These are phyloP conservation scores for Boechera stricta DNA, from an alignment of 345 rosid genomes.

Conservation along the genomic window DNA sequence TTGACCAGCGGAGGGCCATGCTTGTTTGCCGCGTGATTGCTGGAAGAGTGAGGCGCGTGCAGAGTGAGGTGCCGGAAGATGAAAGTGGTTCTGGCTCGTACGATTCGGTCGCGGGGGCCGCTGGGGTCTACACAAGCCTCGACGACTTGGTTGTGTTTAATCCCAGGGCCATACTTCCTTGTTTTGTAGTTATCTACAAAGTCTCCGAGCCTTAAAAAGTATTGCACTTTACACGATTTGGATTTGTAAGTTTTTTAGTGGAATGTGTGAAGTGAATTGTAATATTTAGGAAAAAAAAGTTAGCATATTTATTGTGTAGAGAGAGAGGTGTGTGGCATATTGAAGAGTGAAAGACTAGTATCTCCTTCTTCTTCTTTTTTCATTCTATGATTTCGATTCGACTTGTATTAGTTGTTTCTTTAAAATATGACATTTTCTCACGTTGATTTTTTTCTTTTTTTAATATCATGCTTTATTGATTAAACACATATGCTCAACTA, in stretches of 20 bases:
- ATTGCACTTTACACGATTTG: slow-evolving; percentile 1
- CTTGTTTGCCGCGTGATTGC: slow-evolving; percentile 87
- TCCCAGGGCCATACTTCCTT: slow-evolving; percentile 78
- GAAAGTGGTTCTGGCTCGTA: slow-evolving; percentile 48
- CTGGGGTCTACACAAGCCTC: slow-evolving; percentile 64
- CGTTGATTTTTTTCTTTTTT: not conserved
- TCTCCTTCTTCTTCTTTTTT: not conserved
- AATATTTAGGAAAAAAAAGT: not conserved
- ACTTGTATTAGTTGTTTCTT: not conserved
- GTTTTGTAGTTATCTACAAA: slow-evolving; percentile 79
- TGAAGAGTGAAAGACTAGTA: slow-evolving; percentile 6
- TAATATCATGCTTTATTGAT: not conserved
- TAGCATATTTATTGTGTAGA: slow-evolving; percentile 6
- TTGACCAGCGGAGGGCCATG: slow-evolving; percentile 75
- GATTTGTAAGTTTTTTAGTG: slow-evolving; percentile 17
- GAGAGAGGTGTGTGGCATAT: not conserved
- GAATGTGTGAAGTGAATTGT: slow-evolving; percentile 20
- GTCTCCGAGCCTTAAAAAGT: slow-evolving; percentile 29
- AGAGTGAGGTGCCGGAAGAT: slow-evolving; percentile 57
- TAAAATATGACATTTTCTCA: not conserved
- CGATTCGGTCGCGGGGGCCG: slow-evolving; percentile 68
- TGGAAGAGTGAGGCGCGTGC: slow-evolving; percentile 63
- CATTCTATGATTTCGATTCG: not conserved
- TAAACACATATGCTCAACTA: not conserved
- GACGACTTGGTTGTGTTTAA: slow-evolving; percentile 75